phyloP scores from a whole-genome alignment of 306 rosid genomes.

The Abrus pulchellus region DNA sequence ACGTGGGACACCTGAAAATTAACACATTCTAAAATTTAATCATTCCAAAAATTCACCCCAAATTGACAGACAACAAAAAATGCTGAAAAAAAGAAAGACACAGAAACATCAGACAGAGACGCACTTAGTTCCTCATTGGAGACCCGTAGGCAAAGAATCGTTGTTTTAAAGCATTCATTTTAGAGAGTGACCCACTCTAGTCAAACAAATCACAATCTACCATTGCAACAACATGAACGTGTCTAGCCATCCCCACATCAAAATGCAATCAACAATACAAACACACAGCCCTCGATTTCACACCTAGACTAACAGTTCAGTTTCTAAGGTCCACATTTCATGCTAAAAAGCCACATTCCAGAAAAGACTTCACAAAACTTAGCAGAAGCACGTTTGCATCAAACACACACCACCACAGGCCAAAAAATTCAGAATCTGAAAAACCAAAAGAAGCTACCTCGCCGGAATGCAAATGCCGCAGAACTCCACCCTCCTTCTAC shows the following conservation, averaged over 20 bases:
- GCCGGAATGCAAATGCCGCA: slow-evolving; percentile 65
- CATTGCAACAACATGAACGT: slow-evolving; percentile 11
- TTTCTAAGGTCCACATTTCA: not conserved
- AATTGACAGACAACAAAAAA: slow-evolving; percentile 12
- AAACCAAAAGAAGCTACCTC: slow-evolving; percentile 35
- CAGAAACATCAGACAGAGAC: slow-evolving; percentile 15
- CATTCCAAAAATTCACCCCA: slow-evolving; percentile 34
- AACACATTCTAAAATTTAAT: slow-evolving; percentile 37
- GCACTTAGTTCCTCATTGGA: not conserved
- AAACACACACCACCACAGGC: slow-evolving; percentile 13
- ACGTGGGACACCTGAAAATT: slow-evolving; percentile 61
- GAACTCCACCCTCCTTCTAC: slow-evolving; percentile 58
- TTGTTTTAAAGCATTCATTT: not conserved
- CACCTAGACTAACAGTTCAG: slow-evolving; percentile 7
- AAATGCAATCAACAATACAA: not conserved
- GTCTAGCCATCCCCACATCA: not conserved
- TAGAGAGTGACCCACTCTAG: not conserved
- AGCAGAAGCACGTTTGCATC: not conserved
- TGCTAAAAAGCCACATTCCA: not conserved
- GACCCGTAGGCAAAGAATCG: not conserved
- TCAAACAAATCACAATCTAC: slow-evolving; percentile 16
- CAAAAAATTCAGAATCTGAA: not conserved
- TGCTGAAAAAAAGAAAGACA: not conserved
- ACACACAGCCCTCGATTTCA: not conserved
- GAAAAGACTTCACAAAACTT: slow-evolving; percentile 14